Base-by-base conservation (phyloP, 257 asterid genomes). In the Solanum ossicruentum region DNA sequence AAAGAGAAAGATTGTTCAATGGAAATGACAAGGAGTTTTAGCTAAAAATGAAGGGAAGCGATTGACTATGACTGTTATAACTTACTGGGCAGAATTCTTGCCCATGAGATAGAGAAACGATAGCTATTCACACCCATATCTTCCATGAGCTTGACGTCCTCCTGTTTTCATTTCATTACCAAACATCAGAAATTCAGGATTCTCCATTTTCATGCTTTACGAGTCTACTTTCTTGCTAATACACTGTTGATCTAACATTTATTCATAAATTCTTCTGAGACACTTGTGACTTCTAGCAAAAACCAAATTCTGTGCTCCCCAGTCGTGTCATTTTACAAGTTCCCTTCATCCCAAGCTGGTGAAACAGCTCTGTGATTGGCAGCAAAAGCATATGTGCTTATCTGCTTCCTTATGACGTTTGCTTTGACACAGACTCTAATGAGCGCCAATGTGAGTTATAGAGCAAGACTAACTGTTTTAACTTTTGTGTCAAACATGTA, bases 91-190 rank as follows among this genome's bases (percentile, higher is more conserved):
- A 85, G 49, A 75, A 85, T 85, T 85, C 87, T 63, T 45, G 87
- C 55, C 87, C 87, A 85, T 63, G 87, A 85, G 21, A 85, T 77
- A 21, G 87, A 85, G 80, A 85, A 85, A 75, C 83, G 83, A 55
- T 60, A 85, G 70, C 87, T 78, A 58, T 78, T 77, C 57, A 85
- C 78, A 7, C 84, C 84, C 43, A 85, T 21, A 41, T 51, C 43
- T 75, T 43, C 84, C 87, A 85, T 85, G 21, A 85, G 79, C 45
- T 77, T 57, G 23, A 77, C 0, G 2, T 85, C 87, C 77, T 85
- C 84, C 87, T 85, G 87, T 47, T n/a, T 55, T 83, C 15, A 67
- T 57, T 58, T 77, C 13, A 23, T 8, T 23, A 75, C 45, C 13
- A 23, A 77, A 49, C 39, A 51, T 77, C 13, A 77, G 70, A 21